Conservation (phyloP, 176 grass and related monocot species). For the Musa beccarii region DNA sequence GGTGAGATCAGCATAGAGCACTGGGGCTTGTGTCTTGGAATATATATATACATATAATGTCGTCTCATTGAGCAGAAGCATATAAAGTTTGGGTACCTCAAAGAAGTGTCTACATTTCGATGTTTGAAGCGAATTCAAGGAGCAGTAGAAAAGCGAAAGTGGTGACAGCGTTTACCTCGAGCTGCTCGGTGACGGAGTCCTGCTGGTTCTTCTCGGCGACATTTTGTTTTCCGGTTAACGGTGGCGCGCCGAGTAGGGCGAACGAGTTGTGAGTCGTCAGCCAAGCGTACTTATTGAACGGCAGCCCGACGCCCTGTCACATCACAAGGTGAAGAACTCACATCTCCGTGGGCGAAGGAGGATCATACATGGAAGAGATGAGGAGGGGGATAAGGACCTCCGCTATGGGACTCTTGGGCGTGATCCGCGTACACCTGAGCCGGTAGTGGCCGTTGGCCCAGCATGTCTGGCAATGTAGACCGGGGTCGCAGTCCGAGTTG, state of each 20-base stretch:
- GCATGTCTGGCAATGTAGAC: constrained; percentile 90
- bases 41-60: no score
- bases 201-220: constrained; percentile 66
- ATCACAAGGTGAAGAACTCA: no score
- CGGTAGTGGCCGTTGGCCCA: constrained; percentile 42
- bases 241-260: constrained; percentile 42
- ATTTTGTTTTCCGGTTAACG: constrained; percentile 30
- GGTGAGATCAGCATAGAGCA: no score
- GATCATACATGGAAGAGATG: not conserved
- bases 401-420: constrained; percentile 59
- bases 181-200: constrained; percentile 73
- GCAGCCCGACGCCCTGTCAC: constrained; percentile 40
- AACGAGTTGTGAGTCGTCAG: constrained; percentile 97
- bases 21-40: no score
- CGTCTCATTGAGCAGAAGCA: no score
- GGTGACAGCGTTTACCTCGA: constrained; percentile 38
- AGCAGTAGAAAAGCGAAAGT: not conserved
- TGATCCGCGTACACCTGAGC: constrained; percentile 63
- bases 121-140: no score
- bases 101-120: no score
- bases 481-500: constrained; percentile 52
- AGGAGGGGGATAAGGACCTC: constrained; percentile 24
- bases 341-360: no score
- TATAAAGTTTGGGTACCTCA: no score
- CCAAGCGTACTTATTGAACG: constrained; percentile 92